Evolutionary conservation across 202 grass and related monocot genomes (phyloP).

Genomic region (Carex arenaria): DNA sequence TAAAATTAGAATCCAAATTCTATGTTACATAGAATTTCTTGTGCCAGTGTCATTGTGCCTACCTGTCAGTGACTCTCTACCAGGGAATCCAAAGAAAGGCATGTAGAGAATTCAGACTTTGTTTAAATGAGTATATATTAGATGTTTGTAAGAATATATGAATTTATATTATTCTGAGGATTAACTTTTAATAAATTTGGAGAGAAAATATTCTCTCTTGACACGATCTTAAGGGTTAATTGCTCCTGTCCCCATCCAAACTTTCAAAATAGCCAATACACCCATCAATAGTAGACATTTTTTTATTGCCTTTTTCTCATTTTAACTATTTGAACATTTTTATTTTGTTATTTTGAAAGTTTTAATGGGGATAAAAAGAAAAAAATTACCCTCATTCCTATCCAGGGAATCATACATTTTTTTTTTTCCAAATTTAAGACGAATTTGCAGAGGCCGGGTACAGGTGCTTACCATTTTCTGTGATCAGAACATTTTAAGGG

Average conservation of each 20-base stretch:
- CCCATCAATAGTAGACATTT: too few relatives aligned
- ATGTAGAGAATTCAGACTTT: background rate
- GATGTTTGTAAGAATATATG: background rate
- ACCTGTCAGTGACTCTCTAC: background rate
- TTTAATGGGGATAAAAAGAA: background rate
- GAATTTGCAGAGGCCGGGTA: background rate
- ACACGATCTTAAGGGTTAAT: background rate
- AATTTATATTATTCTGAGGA: too few relatives aligned
- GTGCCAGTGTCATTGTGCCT: background rate
- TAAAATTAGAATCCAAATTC: slow-evolving; percentile 10
- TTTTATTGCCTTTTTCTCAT: too few relatives aligned
- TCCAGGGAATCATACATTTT: too few relatives aligned
- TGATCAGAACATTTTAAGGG: background rate
- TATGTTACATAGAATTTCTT: background rate
- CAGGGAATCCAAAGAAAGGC: background rate
- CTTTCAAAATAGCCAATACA: too few relatives aligned
- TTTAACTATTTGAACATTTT: too few relatives aligned
- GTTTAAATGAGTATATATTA: background rate
- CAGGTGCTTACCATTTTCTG: background rate
- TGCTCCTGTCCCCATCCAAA: too few relatives aligned
- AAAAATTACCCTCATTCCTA: background rate
- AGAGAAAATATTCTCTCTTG: background rate
- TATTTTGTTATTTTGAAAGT: too few relatives aligned
- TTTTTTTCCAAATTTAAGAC: background rate
- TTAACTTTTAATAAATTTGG: background rate